Percentiles rank a stretch among this genome's conserved stretches.
These are phyloP conservation scores for Candida sanyiensis DNA, from an alignment of 805 yeast species.

Conservation along the genomic window DNA sequence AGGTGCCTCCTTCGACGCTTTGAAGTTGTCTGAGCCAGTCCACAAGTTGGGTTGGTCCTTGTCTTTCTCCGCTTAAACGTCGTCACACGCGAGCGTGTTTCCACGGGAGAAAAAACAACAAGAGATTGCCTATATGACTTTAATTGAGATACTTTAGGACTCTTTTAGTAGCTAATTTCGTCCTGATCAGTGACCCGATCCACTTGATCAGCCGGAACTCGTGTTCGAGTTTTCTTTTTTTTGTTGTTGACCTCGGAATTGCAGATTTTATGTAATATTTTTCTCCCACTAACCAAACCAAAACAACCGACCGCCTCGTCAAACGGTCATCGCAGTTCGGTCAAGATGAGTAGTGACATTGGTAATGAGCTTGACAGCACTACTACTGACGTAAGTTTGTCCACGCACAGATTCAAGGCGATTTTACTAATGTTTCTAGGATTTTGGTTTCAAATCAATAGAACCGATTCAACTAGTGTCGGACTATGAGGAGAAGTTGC, in stretches of 20 bases:
- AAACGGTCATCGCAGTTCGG: neutral
- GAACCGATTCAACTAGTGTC: conserved; percentile 32
- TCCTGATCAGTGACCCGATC: too few species aligned
- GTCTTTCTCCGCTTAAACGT: conserved; percentile 76
- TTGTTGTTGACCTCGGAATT: neutral
- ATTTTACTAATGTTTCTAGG: conserved; percentile 18
- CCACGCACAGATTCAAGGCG: neutral
- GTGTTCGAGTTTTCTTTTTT: too few species aligned
- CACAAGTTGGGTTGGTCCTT: conserved; percentile 97
- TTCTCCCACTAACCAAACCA: neutral
- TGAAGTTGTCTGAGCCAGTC: conserved; percentile 91
- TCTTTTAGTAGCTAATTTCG: too few species aligned
- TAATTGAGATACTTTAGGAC: conserved; percentile 2
- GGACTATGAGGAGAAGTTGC: conserved; percentile 30
- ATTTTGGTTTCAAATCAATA: conserved; percentile 39
- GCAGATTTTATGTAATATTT: neutral
- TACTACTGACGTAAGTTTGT: conserved; percentile 19
- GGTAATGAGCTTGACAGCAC: conserved; percentile 16
- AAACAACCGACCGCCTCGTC: neutral
- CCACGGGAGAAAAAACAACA: neutral
- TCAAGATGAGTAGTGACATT: conserved; percentile 12
- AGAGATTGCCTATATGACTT: neutral
- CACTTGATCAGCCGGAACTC: too few species aligned
- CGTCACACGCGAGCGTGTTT: neutral
- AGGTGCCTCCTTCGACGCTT: conserved; percentile 95